Conservation (phyloP, 495 filamentous ascomycete species). For the Bryoglossum gracile region DNA sequence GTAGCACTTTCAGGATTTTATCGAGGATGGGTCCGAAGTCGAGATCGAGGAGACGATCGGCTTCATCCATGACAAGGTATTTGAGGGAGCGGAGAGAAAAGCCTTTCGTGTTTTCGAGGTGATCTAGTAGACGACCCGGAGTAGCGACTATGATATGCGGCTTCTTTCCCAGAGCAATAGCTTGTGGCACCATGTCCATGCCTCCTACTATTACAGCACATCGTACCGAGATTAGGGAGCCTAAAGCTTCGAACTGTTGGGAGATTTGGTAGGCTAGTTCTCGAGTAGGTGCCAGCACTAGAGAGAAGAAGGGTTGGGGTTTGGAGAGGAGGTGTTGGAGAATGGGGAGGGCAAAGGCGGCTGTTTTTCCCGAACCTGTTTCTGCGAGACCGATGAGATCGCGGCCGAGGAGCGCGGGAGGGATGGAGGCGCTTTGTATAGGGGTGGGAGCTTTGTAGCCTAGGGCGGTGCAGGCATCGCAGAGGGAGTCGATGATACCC, state of each 20-base stretch:
- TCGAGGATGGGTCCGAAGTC: constrained; percentile 91
- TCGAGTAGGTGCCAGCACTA: constrained; percentile 84
- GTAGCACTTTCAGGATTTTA: constrained; percentile 86
- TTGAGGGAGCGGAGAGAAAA: constrained; percentile 74
- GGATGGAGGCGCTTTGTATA: constrained; percentile 72
- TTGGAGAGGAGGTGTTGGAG: constrained; percentile 80
- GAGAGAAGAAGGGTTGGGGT: constrained; percentile 66
- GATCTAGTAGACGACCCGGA: constrained; percentile 83
- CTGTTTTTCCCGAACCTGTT: constrained; percentile 91
- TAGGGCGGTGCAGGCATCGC: constrained; percentile 73
- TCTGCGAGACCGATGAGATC: constrained; percentile 93
- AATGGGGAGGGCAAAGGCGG: constrained; percentile 84
- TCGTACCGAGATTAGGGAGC: constrained; percentile 71
- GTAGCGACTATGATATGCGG: constrained; percentile 87
- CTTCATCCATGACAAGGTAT: constrained; percentile 93
- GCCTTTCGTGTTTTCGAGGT: constrained; percentile 94
- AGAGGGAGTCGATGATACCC: constrained; percentile 80
- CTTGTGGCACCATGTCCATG: constrained; percentile 89
- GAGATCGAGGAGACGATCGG: constrained; percentile 84
- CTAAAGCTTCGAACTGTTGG: constrained; percentile 74
- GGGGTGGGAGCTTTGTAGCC: constrained; percentile 80
- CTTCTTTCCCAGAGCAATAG: constrained; percentile 83
- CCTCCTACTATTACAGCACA: constrained; percentile 80
- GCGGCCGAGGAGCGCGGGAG: constrained; percentile 68
- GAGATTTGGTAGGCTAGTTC: constrained; percentile 90